Conservation (phyloP, 2,329 filamentous ascomycete species). For the Stemphylium beticola region DNA sequence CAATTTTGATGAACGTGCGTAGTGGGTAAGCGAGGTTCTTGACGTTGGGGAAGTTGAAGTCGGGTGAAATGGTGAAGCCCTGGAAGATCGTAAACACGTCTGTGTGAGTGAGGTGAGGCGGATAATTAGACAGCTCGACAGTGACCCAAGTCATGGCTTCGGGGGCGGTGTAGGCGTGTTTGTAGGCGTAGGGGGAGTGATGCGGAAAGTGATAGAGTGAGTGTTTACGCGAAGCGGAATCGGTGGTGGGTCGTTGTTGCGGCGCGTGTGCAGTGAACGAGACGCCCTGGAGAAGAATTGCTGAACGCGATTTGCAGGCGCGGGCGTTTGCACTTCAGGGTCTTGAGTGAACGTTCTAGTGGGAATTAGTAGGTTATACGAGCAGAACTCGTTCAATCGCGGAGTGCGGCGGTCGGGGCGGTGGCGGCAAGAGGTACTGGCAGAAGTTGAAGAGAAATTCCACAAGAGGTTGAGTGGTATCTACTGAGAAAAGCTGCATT, state of each 20-base stretch:
- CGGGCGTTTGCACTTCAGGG: background rate
- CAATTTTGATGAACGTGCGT: slow-evolving; percentile 12
- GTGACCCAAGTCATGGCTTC: slow-evolving; percentile 1
- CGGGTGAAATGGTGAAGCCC: slow-evolving; percentile 12
- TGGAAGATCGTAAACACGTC: slow-evolving; percentile 16
- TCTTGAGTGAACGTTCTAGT: background rate
- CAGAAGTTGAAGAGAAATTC: too few species aligned
- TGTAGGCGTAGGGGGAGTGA: background rate
- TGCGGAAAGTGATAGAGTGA: background rate
- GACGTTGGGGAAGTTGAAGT: slow-evolving; percentile 11
- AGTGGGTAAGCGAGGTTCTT: slow-evolving; percentile 16
- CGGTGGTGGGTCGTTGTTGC: slow-evolving; percentile 2
- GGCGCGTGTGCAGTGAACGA: slow-evolving; percentile 4
- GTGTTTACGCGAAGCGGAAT: background rate
- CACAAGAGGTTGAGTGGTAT: too few species aligned
- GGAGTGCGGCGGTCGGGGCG: too few species aligned
- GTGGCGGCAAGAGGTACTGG: too few species aligned
- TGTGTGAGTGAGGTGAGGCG: slow-evolving; percentile 8
- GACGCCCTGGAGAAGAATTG: slow-evolving; percentile 7
- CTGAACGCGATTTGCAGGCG: background rate
- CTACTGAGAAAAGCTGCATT: too few species aligned
- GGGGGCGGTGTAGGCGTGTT: background rate
- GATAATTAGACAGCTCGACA: slow-evolving; percentile 20
- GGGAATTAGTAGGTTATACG: too few species aligned
- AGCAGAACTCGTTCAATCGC: too few species aligned